Percentiles rank a stretch among this genome's conserved stretches.
Evolutionary conservation across 352 stramenopile species (phyloP).

Genomic region (Phytopythium oedochilum): DNA sequence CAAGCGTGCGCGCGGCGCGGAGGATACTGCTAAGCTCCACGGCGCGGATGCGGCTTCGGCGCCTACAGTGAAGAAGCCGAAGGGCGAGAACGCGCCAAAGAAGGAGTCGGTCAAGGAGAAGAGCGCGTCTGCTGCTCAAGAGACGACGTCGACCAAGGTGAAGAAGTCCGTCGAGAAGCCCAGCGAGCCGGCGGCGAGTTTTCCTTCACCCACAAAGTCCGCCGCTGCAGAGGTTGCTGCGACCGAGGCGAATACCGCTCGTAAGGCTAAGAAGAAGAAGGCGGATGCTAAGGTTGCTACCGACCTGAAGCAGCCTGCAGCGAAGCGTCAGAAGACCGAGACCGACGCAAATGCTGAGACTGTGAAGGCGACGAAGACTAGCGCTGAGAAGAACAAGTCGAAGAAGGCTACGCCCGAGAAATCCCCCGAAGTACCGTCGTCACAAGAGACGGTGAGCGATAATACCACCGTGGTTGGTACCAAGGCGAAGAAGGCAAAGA

Average conservation of each 20-base stretch:
- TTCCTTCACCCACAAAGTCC: not conserved
- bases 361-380: constrained; percentile 12
- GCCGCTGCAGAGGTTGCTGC: not conserved
- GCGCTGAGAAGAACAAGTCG: constrained; percentile 12
- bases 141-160: constrained; percentile 2
- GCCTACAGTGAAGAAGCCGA: constrained; percentile 21
- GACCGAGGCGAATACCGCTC: constrained; percentile 4
- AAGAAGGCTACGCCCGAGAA: constrained; percentile 11
- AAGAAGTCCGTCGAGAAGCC: constrained; percentile 7
- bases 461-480: constrained; percentile 5
- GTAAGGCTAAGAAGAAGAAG: constrained; percentile 45
- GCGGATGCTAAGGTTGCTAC: constrained; percentile 16
- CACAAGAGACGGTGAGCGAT: constrained; percentile 5
- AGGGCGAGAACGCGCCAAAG: constrained; percentile 7
- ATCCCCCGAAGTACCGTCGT: not conserved
- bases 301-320: constrained; percentile 14
- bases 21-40: constrained; percentile 9
- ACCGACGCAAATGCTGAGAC: constrained; percentile 1
- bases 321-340: constrained; percentile 37
- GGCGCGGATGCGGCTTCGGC: constrained; percentile 9
- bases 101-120: constrained; percentile 7
- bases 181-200: constrained; percentile 2
- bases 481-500: not conserved
- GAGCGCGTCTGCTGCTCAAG: not conserved
- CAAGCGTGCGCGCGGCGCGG: constrained; percentile 16